Evolutionary conservation across 202 grass and related monocot species (phyloP).

Genomic region (Schoenoplectus triqueter): DNA sequence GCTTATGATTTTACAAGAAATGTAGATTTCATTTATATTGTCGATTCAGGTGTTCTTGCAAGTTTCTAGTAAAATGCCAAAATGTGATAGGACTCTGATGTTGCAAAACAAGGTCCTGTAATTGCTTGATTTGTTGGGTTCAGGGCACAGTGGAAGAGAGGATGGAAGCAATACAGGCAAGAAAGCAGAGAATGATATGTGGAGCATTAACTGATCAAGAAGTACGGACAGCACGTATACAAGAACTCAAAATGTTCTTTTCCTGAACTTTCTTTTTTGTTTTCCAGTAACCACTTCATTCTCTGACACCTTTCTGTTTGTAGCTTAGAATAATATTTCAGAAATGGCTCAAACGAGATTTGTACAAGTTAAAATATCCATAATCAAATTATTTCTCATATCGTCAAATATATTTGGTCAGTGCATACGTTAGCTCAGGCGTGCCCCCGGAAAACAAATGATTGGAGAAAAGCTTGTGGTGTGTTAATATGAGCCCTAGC

Average conservation of each 20-base stretch:
- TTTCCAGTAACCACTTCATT: background rate
- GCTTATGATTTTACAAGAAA: background rate
- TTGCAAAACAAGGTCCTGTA: conserved; percentile 3
- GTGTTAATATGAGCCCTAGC: too few relatives aligned
- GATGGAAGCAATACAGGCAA: conserved; percentile 6
- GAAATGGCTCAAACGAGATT: background rate
- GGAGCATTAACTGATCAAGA: conserved; percentile 67
- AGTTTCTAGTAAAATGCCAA: background rate
- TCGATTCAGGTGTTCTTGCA: background rate
- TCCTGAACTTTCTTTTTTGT: conserved; percentile 42
- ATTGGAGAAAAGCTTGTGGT: too few relatives aligned
- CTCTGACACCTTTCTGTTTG: background rate
- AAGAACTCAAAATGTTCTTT: conserved; percentile 95
- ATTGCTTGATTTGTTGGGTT: conserved; percentile 13
- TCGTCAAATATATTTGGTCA: background rate
- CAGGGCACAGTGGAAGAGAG: conserved; percentile 62
- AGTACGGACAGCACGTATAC: conserved; percentile 73
- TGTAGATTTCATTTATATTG: background rate
- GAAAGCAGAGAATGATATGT: conserved; percentile 90
- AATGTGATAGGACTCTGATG: background rate
- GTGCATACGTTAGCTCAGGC: background rate
- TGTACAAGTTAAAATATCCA: background rate
- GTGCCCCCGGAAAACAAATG: background rate
- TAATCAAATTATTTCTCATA: conserved; percentile 7
- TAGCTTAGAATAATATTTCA: background rate